Percentiles rank a stretch among this genome's conserved stretches.
Conservation (phyloP, 2,329 filamentous ascomycete species). For the Alternaria longipes region DNA sequence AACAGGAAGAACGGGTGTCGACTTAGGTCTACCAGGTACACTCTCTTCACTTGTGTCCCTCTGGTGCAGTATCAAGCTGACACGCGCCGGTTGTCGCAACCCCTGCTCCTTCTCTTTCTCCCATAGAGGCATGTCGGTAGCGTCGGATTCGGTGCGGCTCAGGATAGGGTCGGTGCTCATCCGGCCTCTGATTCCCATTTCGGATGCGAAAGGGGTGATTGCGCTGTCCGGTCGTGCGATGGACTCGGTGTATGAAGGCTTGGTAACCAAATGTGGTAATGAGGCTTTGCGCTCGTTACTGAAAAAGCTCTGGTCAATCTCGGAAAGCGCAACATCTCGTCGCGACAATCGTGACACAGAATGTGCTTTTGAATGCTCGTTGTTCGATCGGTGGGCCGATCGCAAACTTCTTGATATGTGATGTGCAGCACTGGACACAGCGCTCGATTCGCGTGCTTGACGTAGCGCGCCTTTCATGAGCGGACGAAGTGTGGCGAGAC, state of each 20-base stretch:
- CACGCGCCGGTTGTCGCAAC: background rate
- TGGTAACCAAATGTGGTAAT: background rate
- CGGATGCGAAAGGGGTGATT: slow-evolving; percentile 8
- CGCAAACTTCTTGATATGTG: slow-evolving; percentile 11
- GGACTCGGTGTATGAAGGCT: slow-evolving; percentile 7
- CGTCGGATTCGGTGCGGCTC: background rate
- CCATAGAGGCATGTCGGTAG: background rate
- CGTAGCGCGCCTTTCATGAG: slow-evolving; percentile 48
- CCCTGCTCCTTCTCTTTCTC: background rate
- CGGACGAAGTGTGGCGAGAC: slow-evolving; percentile 62
- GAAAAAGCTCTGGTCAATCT: background rate
- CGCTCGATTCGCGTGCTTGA: slow-evolving; percentile 2
- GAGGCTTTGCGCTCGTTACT: background rate
- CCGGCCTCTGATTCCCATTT: background rate
- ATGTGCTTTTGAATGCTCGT: background rate
- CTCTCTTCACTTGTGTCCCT: background rate
- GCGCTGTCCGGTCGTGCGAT: slow-evolving; percentile 8
- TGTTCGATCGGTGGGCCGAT: slow-evolving; percentile 7
- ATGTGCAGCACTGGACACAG: slow-evolving; percentile 5
- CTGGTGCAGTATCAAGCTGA: background rate
- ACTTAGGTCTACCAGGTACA: background rate
- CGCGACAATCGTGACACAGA: background rate
- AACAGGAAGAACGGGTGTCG: background rate
- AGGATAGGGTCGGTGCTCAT: background rate
- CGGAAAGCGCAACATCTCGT: background rate